Conservation (phyloP, 2,329 filamentous ascomycete genomes). For the Aspergillus versicolor region DNA sequence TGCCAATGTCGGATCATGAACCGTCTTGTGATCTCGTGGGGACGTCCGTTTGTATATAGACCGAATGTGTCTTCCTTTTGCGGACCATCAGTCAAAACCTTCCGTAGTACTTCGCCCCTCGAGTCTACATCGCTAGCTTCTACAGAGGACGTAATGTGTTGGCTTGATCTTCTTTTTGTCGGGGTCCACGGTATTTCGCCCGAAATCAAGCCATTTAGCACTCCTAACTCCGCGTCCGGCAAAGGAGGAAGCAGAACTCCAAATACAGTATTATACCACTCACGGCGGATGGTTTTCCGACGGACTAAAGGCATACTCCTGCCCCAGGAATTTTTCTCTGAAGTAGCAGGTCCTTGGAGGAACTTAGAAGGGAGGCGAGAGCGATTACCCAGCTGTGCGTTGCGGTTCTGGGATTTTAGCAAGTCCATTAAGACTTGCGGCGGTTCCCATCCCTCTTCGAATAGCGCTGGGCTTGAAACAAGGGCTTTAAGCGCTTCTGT, state of each 20-base stretch:
- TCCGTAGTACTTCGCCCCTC: slow-evolving; percentile 18
- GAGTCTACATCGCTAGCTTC: background rate
- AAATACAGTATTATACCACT: slow-evolving; percentile 38
- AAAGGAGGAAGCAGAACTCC: slow-evolving; percentile 39
- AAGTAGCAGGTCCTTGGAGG: slow-evolving; percentile 28
- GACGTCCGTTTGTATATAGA: slow-evolving; percentile 34
- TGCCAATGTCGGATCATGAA: slow-evolving; percentile 41
- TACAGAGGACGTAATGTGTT: background rate
- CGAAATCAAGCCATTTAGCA: slow-evolving; percentile 34
- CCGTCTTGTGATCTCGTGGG: slow-evolving; percentile 40
- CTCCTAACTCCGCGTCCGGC: slow-evolving; percentile 35
- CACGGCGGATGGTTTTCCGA: slow-evolving; percentile 34
- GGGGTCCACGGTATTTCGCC: slow-evolving; percentile 33
- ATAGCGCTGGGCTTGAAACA: background rate
- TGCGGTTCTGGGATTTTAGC: slow-evolving; percentile 34
- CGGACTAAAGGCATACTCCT: slow-evolving; percentile 30
- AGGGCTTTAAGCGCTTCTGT: slow-evolving; percentile 17
- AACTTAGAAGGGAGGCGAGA: slow-evolving; percentile 23
- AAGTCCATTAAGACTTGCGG: slow-evolving; percentile 32
- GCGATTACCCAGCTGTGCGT: slow-evolving; percentile 25
- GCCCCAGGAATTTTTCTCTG: slow-evolving; percentile 37
- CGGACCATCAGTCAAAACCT: slow-evolving; percentile 37
- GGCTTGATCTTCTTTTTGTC: slow-evolving; percentile 25
- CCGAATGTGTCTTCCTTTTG: slow-evolving; percentile 36
- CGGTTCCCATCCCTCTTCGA: slow-evolving; percentile 35